phyloP scores from a whole-genome alignment of 2,329 filamentous ascomycete species.

The Sporothrix mexicana region DNA sequence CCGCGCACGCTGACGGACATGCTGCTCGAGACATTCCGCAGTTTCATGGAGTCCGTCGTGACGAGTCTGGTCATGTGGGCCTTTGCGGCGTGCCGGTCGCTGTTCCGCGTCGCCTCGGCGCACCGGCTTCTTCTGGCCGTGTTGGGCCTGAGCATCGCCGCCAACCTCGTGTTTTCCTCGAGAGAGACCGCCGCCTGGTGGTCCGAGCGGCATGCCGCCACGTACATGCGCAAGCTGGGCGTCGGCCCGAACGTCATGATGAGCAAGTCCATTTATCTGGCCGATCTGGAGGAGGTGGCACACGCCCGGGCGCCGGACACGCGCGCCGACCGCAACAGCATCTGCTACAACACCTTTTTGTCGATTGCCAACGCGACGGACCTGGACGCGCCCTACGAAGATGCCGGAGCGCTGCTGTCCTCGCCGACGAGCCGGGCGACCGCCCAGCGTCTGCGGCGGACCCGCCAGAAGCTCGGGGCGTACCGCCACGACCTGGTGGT shows the following conservation, averaged over 20 bases:
- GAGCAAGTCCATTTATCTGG: constrained; percentile 83
- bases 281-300: constrained; percentile 74
- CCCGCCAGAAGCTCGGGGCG: constrained; percentile 79
- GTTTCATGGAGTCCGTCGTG: constrained; percentile 74
- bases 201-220: constrained; percentile 78
- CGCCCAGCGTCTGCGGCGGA: constrained; percentile 72
- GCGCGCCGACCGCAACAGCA: not conserved
- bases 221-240: constrained; percentile 82
- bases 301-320: constrained; percentile 40
- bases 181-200: constrained; percentile 80
- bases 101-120: constrained; percentile 72
- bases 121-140: constrained; percentile 75
- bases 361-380: constrained; percentile 63
- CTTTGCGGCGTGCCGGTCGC: constrained; percentile 67
- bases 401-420: constrained; percentile 55
- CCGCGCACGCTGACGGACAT: constrained; percentile 69
- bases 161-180: constrained; percentile 77
- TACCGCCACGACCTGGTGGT: constrained; percentile 92
- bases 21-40: constrained; percentile 73
- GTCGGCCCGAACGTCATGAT: constrained; percentile 79
- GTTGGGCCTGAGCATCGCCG: constrained; percentile 70
- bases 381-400: constrained; percentile 62
- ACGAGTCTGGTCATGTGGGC: constrained; percentile 80
- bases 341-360: constrained; percentile 63
- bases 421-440: constrained; percentile 59